Conservation (phyloP, 352 stramenopile genomes). For the Globisporangium solare region DNA sequence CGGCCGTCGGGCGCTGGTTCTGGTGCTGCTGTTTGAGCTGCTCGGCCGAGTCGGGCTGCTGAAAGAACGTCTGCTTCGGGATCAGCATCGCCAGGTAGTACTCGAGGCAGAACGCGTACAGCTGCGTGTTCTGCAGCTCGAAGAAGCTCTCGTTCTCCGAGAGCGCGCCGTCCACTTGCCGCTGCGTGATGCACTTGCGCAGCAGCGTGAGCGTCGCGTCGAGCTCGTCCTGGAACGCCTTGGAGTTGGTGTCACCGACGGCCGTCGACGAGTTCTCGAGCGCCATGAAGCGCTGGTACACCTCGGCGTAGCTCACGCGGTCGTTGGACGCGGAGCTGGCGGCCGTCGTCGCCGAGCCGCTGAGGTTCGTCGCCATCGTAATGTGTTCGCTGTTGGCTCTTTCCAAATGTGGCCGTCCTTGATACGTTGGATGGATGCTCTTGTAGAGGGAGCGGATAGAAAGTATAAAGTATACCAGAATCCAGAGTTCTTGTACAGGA, state of each 20-base stretch:
- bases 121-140: constrained; percentile 75
- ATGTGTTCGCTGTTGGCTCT: neutral
- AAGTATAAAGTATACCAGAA: constrained; percentile 1
- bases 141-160: constrained; percentile 73
- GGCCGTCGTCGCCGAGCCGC: constrained; percentile 7
- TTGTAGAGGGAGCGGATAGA: neutral
- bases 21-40: constrained; percentile 16
- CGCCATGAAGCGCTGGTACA: constrained; percentile 36
- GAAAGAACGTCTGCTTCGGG: constrained; percentile 74
- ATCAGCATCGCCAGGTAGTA: constrained; percentile 78
- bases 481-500: constrained; percentile 22
- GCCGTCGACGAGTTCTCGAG: constrained; percentile 32
- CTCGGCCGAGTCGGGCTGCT: constrained; percentile 19
- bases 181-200: constrained; percentile 44
- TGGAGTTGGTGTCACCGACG: constrained; percentile 33
- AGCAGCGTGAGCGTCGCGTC: constrained; percentile 23
- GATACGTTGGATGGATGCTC: constrained; percentile 6
- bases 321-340: constrained; percentile 13
- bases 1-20: constrained; percentile 9
- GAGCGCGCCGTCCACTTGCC: constrained; percentile 58
- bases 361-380: constrained; percentile 8
- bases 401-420: neutral
- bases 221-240: constrained; percentile 47
- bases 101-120: constrained; percentile 79
- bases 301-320: constrained; percentile 30